Conservation (phyloP, 2,329 filamentous ascomycete species). For the Chaetomiaceae sp. region DNA sequence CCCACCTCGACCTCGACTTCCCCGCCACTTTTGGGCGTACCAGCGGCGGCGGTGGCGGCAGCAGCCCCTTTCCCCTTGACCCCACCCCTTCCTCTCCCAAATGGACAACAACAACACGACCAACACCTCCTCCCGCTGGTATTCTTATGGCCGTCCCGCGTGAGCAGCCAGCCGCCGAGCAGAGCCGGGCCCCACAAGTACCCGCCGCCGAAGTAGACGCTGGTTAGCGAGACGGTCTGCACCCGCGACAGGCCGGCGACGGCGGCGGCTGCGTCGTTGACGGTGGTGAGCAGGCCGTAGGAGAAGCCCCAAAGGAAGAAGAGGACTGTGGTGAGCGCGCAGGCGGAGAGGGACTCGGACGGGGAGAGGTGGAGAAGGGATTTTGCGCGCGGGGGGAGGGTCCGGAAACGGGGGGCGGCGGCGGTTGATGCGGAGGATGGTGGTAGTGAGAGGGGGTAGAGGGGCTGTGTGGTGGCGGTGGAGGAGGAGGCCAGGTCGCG, state of each 20-base stretch:
- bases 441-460: background rate
- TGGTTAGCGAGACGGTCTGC: constrained; percentile 64
- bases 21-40: no score
- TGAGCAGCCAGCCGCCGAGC: constrained; percentile 64
- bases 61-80: no score
- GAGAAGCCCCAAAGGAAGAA: constrained; percentile 91
- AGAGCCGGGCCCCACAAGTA: constrained; percentile 53
- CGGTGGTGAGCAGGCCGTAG: constrained; percentile 76
- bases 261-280: constrained; percentile 66
- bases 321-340: constrained; percentile 69
- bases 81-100: constrained; percentile 61
- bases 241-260: constrained; percentile 57
- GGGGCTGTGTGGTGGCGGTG: no score
- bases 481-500: constrained; percentile 13
- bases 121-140: no score
- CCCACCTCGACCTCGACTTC: constrained; percentile 35
- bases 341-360: constrained; percentile 68
- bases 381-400: background rate
- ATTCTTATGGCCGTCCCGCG: no score
- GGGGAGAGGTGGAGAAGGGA: constrained; percentile 62
- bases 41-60: no score
- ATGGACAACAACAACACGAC: no score
- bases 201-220: constrained; percentile 52
- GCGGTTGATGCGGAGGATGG: background rate
- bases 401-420: background rate